Conservation (phyloP, 2,329 filamentous ascomycete genomes). For the Graphilbum ipis-grandicollis region DNA sequence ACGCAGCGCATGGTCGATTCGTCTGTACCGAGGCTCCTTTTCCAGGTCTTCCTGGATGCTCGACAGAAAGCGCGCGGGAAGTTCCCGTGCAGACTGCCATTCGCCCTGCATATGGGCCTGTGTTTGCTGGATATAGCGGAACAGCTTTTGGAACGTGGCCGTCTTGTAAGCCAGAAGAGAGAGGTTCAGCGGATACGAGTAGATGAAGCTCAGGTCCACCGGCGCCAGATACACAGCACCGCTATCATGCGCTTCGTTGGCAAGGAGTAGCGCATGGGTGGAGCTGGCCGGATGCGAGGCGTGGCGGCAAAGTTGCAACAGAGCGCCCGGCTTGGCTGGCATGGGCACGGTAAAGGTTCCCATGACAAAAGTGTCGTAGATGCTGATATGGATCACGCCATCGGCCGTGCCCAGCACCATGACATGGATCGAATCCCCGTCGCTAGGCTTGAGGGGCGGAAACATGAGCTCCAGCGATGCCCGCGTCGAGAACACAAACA, state of each 20-base stretch:
- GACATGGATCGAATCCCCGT: conserved; percentile 61
- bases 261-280: conserved; percentile 57
- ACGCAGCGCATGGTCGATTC: conserved; percentile 60
- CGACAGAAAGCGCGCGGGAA: conserved; percentile 61
- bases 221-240: conserved; percentile 45
- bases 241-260: conserved; percentile 17
- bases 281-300: conserved; percentile 56
- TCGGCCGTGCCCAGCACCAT: conserved; percentile 58
- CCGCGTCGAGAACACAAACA: conserved; percentile 49
- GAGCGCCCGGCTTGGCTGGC: conserved; percentile 9
- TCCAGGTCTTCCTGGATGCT: conserved; percentile 61
- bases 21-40: conserved; percentile 36
- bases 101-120: conserved; percentile 65
- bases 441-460: conserved; percentile 39
- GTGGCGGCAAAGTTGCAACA: conserved; percentile 28
- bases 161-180: conserved; percentile 74
- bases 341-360: conserved; percentile 41
- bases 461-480: conserved; percentile 55
- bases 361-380: conserved; percentile 74
- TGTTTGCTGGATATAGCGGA: conserved; percentile 71
- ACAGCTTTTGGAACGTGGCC: conserved; percentile 69
- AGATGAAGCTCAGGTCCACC: conserved; percentile 70
- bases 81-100: conserved; percentile 66
- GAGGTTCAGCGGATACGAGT: conserved; percentile 60
- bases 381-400: conserved; percentile 57